phyloP scores from a whole-genome alignment of 2,329 filamentous ascomycete genomes.

The Mycosphaerelloides madeirae region DNA sequence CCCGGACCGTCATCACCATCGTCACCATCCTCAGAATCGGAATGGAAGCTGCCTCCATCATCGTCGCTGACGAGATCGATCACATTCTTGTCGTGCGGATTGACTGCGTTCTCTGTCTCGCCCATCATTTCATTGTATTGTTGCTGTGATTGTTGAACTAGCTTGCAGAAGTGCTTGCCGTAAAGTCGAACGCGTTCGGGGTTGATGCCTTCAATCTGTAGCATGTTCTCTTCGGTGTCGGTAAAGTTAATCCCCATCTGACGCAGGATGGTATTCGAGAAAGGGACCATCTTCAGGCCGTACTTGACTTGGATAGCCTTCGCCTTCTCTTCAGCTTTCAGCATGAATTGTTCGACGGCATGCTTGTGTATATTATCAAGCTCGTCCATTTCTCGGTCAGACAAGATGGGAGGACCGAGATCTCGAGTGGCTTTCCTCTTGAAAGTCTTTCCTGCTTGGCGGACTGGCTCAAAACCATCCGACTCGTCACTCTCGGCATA shows the following conservation, averaged over 20 bases:
- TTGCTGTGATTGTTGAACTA: constrained; percentile 46
- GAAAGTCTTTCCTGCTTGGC: constrained; percentile 34
- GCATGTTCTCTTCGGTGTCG: constrained; percentile 57
- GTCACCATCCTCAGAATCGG: constrained; percentile 26
- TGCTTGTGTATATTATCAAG: constrained; percentile 58
- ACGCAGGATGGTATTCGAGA: constrained; percentile 64
- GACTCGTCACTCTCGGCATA: constrained; percentile 37
- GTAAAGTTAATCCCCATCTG: constrained; percentile 71
- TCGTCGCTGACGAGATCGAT: constrained; percentile 45
- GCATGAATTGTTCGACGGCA: constrained; percentile 61
- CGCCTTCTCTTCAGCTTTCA: constrained; percentile 56
- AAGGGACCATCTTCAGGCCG: constrained; percentile 54
- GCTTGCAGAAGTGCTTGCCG: constrained; percentile 56
- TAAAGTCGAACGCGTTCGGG: constrained; percentile 57
- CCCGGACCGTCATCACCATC: constrained; percentile 19
- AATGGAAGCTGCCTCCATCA: constrained; percentile 41
- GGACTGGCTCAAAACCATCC: constrained; percentile 47
- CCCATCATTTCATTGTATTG: constrained; percentile 38
- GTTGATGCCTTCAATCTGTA: constrained; percentile 59
- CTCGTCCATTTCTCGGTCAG: constrained; percentile 50
- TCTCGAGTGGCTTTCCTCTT: constrained; percentile 34
- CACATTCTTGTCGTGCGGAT: constrained; percentile 49
- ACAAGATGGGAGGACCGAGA: constrained; percentile 56
- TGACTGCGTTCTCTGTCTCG: constrained; percentile 42
- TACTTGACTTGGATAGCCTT: constrained; percentile 58